Percentiles rank a stretch among this genome's conserved stretches.
These are phyloP conservation scores for Saccharomycopsis microspora DNA, from an alignment of 805 yeast genomes.

Conservation along the genomic window DNA sequence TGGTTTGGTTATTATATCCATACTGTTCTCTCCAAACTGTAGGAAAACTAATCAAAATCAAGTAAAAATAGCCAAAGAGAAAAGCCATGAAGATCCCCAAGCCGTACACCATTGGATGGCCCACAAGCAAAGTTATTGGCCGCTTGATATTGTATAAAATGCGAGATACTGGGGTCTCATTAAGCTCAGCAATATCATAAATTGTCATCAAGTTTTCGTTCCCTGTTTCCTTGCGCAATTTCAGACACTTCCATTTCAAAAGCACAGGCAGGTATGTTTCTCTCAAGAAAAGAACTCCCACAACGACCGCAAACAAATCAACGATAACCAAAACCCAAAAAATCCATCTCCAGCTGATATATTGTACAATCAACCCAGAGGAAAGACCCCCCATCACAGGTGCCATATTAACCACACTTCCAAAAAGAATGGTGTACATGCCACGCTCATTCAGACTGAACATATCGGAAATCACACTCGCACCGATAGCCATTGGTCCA, in stretches of 20 bases:
- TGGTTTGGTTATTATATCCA: constrained; percentile 34
- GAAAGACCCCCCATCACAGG: constrained; percentile 50
- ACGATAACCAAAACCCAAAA: constrained; percentile 46
- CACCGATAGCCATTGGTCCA: constrained; percentile 59
- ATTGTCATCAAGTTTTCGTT: constrained; percentile 47
- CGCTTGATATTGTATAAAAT: constrained; percentile 31
- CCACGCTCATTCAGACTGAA: constrained; percentile 41
- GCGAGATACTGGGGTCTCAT: neutral
- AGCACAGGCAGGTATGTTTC: constrained; percentile 54
- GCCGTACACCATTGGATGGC: constrained; percentile 55
- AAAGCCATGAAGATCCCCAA: constrained; percentile 56
- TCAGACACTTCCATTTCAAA: constrained; percentile 33
- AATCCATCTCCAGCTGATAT: constrained; percentile 51
- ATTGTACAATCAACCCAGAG: constrained; percentile 44
- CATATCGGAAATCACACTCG: constrained; percentile 56
- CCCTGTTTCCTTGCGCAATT: constrained; percentile 41
- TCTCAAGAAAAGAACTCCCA: constrained; percentile 34
- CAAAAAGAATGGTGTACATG: constrained; percentile 43
- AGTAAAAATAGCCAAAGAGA: constrained; percentile 54
- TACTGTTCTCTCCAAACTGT: constrained; percentile 35
- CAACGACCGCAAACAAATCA: constrained; percentile 35
- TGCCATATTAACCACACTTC: constrained; percentile 40
- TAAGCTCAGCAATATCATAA: constrained; percentile 43
- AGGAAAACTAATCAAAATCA: constrained; percentile 52
- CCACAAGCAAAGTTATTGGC: constrained; percentile 39